Evolutionary conservation across 1,284 basidiomycete species (phyloP).

Genomic region (Rhodotorula sp.): DNA sequence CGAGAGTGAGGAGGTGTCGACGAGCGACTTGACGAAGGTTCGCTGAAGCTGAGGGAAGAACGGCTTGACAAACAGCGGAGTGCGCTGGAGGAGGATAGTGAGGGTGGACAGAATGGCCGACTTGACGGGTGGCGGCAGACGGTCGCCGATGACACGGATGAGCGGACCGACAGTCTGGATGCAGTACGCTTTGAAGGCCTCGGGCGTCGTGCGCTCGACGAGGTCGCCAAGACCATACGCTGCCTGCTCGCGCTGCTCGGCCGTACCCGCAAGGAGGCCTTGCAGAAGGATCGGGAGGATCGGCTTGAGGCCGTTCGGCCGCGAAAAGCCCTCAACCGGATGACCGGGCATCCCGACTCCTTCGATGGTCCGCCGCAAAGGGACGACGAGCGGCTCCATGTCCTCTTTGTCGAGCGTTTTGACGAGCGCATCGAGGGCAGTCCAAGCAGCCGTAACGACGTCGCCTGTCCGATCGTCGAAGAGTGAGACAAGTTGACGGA

Average conservation of each 20-base stretch:
- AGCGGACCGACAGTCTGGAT: slow-evolving; percentile 95
- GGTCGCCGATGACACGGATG: slow-evolving; percentile 53
- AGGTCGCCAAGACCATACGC: slow-evolving; percentile 93
- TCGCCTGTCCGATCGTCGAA: slow-evolving; percentile 73
- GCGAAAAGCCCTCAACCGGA: slow-evolving; percentile 80
- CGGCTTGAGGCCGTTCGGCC: slow-evolving; percentile 85
- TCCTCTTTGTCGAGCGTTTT: slow-evolving; percentile 92
- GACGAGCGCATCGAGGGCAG: slow-evolving; percentile 80
- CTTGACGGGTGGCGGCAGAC: slow-evolving; percentile 85
- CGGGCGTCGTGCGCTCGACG: slow-evolving; percentile 83
- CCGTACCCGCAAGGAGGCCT: slow-evolving; percentile 47
- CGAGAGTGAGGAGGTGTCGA: slow-evolving; percentile 72
- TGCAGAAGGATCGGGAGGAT: slow-evolving; percentile 57
- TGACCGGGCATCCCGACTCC: slow-evolving; percentile 74
- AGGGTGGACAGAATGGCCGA: slow-evolving; percentile 80
- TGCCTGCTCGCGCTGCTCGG: slow-evolving; percentile 74
- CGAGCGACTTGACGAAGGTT: slow-evolving; percentile 91
- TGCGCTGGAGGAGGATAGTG: slow-evolving; percentile 73
- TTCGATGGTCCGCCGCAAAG: slow-evolving; percentile 85
- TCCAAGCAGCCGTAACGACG: slow-evolving; percentile 81
- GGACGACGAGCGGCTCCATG: slow-evolving; percentile 79
- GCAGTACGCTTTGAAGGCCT: slow-evolving; percentile 90
- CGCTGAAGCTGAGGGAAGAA: slow-evolving; percentile 98
- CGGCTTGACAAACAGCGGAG: slow-evolving; percentile 88
- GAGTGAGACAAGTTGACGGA: slow-evolving; percentile 83